Evolutionary conservation across 2,329 filamentous ascomycete genomes (phyloP), one percentile per base, ranked within the genome.

Genomic region (Talaromyces pinophilus): DNA sequence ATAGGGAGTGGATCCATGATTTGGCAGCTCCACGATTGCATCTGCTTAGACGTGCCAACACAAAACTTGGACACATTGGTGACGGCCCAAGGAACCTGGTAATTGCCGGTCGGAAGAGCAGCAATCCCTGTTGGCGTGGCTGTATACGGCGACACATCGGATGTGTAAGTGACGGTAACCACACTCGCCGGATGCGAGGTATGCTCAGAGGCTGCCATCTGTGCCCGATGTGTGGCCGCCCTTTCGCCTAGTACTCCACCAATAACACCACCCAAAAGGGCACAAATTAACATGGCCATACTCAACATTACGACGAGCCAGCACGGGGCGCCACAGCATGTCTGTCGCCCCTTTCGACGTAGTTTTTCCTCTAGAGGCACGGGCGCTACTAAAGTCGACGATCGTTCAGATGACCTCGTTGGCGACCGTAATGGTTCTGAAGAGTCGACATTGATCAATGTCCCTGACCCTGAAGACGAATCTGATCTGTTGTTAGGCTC

Each of bases 161-260:
- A 78, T 7, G 82, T 81, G 5, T 80, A 78, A 5, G 84, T 85
- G 8, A 83, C 75, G 50, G 83, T 84, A 10, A 82, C 76, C 57
- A 80, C 77, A 66, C 72, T 70, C 66, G 67, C 65, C 55, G 67
- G 61, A 6, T 50, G 60, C 10, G 68, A 65, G 28, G 59, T 1
- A 46, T 30, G 57, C 22, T 35, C 28, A 38, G 33, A n/a, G 30
- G 54, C 57, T 50, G 67, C 59, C 54, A 44, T 63, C 19, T 65
- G 17, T 62, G 66, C 48, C 2, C 63, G 63, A 25, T 55, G 50
- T 54, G 68, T 74, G 6, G 74, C 78, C 68, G 75, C 77, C 63
- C 74, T 77, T 44, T 82, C 83, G 15, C 82, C 82, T 62, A 86
- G 72, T 84, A 86, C 77, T 44, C 83, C 84, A 4, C 85, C 85